phyloP scores from a whole-genome alignment of 23 red algal genomes.

The Gracilaria vermiculophylla region DNA sequence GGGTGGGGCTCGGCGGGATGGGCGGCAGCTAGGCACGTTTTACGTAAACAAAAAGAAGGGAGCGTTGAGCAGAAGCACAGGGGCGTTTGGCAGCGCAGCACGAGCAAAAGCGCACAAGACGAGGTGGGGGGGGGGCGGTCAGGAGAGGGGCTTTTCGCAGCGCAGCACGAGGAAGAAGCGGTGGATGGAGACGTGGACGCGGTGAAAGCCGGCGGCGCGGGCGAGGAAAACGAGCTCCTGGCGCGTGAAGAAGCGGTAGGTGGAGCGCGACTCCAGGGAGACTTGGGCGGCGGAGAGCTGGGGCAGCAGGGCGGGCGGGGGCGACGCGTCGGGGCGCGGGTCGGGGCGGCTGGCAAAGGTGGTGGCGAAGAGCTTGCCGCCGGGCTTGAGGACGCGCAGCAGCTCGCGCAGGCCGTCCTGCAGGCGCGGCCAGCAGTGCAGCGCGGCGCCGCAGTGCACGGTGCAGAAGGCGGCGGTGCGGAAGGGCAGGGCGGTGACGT shows the following conservation, averaged over 20 bases:
- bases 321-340: background rate
- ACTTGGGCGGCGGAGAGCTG: background rate
- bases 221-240: conserved; percentile 75
- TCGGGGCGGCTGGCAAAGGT: conserved; percentile 53
- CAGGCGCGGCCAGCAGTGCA: conserved; percentile 91
- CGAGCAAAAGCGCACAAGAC: too few relatives aligned
- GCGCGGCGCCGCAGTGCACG: conserved; percentile 88
- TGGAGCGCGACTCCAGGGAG: background rate
- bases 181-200: conserved; percentile 60
- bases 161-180: conserved; percentile 42
- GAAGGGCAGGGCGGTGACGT: conserved; percentile 84
- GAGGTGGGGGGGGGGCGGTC: background rate
- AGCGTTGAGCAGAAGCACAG: too few relatives aligned
- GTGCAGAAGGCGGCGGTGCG: conserved; percentile 29
- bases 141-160: conserved; percentile 26
- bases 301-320: background rate
- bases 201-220: conserved; percentile 70
- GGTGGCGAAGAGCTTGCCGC: conserved; percentile 83
- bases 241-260: conserved; percentile 78
- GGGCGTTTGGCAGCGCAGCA: too few relatives aligned
- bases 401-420: conserved; percentile 90
- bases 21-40: too few relatives aligned
- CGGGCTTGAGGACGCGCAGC: conserved; percentile 68
- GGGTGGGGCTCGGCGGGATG: too few relatives aligned
- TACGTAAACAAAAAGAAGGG: too few relatives aligned